Evolutionary conservation across 192 early-diverging fungal species (phyloP).

Genomic region (Geranomyces michiganensis): DNA sequence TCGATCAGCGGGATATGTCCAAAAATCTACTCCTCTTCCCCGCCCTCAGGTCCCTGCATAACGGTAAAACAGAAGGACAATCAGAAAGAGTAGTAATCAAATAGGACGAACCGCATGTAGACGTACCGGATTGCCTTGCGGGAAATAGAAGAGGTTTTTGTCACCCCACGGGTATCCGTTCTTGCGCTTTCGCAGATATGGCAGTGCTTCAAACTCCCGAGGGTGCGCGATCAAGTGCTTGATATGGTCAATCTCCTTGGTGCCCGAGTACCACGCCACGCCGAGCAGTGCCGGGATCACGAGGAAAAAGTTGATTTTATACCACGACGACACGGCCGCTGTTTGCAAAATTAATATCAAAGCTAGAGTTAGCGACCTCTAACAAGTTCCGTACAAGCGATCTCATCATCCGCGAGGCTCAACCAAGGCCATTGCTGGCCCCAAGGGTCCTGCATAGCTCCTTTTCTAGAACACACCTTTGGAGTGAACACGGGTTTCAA

Average conservation of each 20-base stretch:
- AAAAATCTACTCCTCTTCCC: conserved; percentile 6
- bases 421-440: no score
- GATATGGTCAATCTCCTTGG: conserved; percentile 52
- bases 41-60: conserved; percentile 13
- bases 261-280: conserved; percentile 37
- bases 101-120: neutral
- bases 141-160: conserved; percentile 51
- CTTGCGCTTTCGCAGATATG: conserved; percentile 58
- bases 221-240: conserved; percentile 56
- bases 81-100: neutral
- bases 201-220: conserved; percentile 40
- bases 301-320: conserved; percentile 49
- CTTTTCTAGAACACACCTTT: conserved; percentile 24
- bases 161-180: conserved; percentile 59
- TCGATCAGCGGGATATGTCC: no score
- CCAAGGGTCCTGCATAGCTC: no score
- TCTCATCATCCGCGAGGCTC: no score
- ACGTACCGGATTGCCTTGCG: conserved; percentile 45
- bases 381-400: no score
- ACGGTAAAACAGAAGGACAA: neutral
- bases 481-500: conserved; percentile 36
- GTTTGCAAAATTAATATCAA: conserved; percentile 3
- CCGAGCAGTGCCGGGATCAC: conserved; percentile 48
- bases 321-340: conserved; percentile 50
- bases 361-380: no score